These are phyloP conservation scores for Arthrobotrys musiformis DNA, from an alignment of 2,329 filamentous ascomycete genomes.

Conservation along the genomic window DNA sequence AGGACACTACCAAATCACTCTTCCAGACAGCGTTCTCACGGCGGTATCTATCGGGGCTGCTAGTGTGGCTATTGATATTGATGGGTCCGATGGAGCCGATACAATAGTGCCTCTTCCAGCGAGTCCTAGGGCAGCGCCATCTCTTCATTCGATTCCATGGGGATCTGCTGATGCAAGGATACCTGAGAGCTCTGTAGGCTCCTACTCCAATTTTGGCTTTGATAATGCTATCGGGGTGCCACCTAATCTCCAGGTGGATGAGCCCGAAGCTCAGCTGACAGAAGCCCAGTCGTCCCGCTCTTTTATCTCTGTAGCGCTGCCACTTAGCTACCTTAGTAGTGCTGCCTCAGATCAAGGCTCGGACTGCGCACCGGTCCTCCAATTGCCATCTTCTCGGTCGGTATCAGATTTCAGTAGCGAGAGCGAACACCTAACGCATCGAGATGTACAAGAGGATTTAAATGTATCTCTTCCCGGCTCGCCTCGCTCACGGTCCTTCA, in stretches of 20 bases:
- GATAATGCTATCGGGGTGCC: not conserved
- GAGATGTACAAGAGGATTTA: not conserved
- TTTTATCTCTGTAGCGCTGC: not conserved
- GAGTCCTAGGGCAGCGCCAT: slow-evolving; percentile 4
- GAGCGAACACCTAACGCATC: not conserved
- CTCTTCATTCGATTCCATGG: not conserved
- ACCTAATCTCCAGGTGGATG: not conserved
- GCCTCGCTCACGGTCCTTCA: not conserved
- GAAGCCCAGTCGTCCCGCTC: not conserved
- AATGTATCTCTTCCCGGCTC: not conserved
- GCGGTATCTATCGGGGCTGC: not conserved
- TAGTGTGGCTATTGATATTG: not conserved
- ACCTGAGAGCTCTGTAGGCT: slow-evolving; percentile 20
- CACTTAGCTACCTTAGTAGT: not conserved
- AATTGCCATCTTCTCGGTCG: slow-evolving; percentile 4
- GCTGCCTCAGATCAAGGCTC: not conserved
- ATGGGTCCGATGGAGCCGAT: not conserved
- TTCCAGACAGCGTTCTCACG: slow-evolving; percentile 10
- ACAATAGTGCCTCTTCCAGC: slow-evolving; percentile 1
- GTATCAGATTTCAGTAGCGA: not conserved
- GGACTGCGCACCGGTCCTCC: not conserved
- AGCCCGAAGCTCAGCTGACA: not conserved
- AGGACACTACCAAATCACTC: not conserved
- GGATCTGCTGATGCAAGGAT: not conserved
- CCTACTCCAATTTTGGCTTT: not conserved